phyloP scores from a whole-genome alignment of 306 rosid species.

The Quercus variabilis region DNA sequence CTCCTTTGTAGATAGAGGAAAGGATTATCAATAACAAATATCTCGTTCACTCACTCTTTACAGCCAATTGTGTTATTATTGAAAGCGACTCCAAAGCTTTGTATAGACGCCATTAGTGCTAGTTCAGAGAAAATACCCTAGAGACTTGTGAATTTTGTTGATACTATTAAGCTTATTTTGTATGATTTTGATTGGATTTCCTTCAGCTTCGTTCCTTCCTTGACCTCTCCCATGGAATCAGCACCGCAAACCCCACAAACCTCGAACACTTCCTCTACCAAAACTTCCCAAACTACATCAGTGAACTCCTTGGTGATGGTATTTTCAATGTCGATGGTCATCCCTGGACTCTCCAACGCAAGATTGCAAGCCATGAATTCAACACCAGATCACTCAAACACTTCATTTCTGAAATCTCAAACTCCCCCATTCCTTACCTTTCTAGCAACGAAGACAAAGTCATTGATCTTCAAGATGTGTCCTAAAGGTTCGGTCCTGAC shows the following conservation, averaged over 20 bases:
- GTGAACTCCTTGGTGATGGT: slow-evolving; percentile 27
- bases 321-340: slow-evolving; percentile 20
- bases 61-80: too few species aligned
- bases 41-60: too few species aligned
- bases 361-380: slow-evolving; percentile 32
- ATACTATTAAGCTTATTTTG: too few species aligned
- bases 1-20: too few species aligned
- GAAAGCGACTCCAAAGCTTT: too few species aligned
- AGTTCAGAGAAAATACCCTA: too few species aligned
- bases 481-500: background rate
- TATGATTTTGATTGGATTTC: too few species aligned
- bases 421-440: slow-evolving; percentile 9
- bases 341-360: slow-evolving; percentile 27
- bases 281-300: slow-evolving; percentile 28
- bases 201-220: background rate
- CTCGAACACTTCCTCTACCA: slow-evolving; percentile 23
- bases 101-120: too few species aligned
- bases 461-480: slow-evolving; percentile 14
- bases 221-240: slow-evolving; percentile 17
- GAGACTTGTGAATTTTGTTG: too few species aligned
- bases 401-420: slow-evolving; percentile 14
- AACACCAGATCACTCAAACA: slow-evolving; percentile 25
- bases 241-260: slow-evolving; percentile 21
- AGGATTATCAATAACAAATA: too few species aligned
- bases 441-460: background rate